phyloP scores from a whole-genome alignment of 345 rosid genomes.

The Brassica nigra region DNA sequence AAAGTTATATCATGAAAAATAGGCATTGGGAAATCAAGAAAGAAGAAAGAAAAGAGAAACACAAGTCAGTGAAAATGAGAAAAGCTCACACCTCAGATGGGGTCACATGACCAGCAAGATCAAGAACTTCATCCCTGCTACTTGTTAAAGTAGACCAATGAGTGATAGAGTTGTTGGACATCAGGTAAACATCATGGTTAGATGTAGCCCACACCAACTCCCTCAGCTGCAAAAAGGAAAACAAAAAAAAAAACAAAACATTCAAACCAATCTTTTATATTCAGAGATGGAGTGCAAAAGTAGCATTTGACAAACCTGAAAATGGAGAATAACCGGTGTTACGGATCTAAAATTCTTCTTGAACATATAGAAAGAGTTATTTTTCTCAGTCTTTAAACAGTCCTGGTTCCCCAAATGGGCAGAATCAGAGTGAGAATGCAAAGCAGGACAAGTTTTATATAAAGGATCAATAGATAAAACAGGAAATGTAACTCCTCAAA shows the following conservation, averaged over 20 bases:
- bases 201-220: slow-evolving; percentile 15
- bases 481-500: not conserved
- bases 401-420: not conserved
- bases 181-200: slow-evolving; percentile 5
- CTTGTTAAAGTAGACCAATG: slow-evolving; percentile 14
- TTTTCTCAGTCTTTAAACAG: not conserved
- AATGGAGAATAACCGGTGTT: not conserved
- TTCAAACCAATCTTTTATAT: not conserved
- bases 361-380: slow-evolving; percentile 1
- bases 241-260: not conserved
- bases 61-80: not conserved
- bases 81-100: slow-evolving; percentile 1
- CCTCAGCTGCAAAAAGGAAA: slow-evolving; percentile 5
- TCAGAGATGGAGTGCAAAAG: not conserved
- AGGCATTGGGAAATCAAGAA: not conserved
- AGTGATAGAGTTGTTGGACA: not conserved
- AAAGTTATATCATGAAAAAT: not conserved
- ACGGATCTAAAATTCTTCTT: slow-evolving; percentile 7
- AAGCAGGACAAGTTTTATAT: not conserved
- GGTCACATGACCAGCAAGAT: not conserved
- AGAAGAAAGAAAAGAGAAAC: not conserved
- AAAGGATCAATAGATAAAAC: not conserved
- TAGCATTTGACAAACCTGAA: slow-evolving; percentile 8
- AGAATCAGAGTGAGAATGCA: not conserved
- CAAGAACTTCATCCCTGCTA: not conserved